Conservation (phyloP, 495 filamentous ascomycete species). For the Annulohypoxylon stygium region DNA sequence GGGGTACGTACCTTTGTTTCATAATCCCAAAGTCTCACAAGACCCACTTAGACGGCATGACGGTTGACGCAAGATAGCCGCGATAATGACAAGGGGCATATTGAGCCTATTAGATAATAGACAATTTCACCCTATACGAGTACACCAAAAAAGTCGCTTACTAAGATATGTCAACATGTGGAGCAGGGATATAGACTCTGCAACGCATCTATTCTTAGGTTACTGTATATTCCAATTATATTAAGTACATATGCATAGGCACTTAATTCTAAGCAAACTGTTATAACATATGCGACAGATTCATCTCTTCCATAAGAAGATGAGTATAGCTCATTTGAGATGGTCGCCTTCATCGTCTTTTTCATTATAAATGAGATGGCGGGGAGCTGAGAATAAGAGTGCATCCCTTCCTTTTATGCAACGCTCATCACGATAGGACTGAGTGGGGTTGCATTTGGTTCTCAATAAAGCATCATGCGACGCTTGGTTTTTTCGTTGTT, state of each 20-base stretch:
- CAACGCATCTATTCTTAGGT: constrained; percentile 20
- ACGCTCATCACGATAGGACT: background rate
- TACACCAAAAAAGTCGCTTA: constrained; percentile 17
- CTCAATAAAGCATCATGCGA: constrained; percentile 7
- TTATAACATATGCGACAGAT: too few relatives aligned
- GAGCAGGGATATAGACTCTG: constrained; percentile 22
- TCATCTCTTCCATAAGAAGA: background rate
- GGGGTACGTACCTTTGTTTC: constrained; percentile 47
- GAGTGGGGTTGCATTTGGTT: background rate
- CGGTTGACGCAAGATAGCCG: constrained; percentile 49
- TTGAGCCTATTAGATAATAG: constrained; percentile 14
- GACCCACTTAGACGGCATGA: constrained; percentile 33
- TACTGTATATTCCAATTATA: background rate
- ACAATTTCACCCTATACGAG: background rate
- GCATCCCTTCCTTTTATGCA: constrained; percentile 8
- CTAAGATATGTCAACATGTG: constrained; percentile 25
- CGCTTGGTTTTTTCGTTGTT: background rate
- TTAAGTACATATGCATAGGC: background rate
- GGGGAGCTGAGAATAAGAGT: background rate
- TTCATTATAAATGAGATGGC: background rate
- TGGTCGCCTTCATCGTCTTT: background rate
- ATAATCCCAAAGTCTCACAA: constrained; percentile 28
- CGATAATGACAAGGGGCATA: constrained; percentile 35
- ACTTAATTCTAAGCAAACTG: too few relatives aligned
- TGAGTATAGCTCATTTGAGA: background rate